Evolutionary conservation across 495 filamentous ascomycete species (phyloP).

Genomic region (Penicillium atrosanguineum): DNA sequence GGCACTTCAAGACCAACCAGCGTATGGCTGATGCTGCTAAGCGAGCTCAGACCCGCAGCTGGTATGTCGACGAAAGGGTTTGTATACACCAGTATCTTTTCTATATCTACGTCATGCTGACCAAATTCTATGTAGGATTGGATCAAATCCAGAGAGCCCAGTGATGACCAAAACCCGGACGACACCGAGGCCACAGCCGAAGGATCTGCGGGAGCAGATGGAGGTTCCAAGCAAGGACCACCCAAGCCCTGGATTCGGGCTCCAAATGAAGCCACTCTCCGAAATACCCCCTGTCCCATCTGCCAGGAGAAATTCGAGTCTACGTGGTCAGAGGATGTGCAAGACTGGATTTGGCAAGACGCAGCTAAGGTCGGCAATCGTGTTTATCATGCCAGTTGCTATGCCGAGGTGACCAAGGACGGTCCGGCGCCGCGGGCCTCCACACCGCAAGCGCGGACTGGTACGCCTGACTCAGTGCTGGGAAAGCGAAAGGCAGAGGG

Average conservation of each 20-base stretch:
- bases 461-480: conserved; percentile 64
- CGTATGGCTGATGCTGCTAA: conserved; percentile 78
- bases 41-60: conserved; percentile 82
- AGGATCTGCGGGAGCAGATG: conserved; percentile 31
- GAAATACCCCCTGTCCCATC: conserved; percentile 78
- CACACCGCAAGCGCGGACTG: conserved; percentile 42
- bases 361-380: conserved; percentile 72
- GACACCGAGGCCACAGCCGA: conserved; percentile 40
- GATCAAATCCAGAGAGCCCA: conserved; percentile 76
- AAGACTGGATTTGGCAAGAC: conserved; percentile 98
- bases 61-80: conserved; percentile 91
- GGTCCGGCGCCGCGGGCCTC: conserved; percentile 37
- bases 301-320: conserved; percentile 94
- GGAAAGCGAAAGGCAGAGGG: conserved; percentile 75
- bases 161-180: conserved; percentile 55
- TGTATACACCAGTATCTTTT: conserved; percentile 30
- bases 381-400: conserved; percentile 87
- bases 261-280: conserved; percentile 69
- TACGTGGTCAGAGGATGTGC: conserved; percentile 81
- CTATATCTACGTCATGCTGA: conserved; percentile 9
- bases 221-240: conserved; percentile 51
- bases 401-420: conserved; percentile 77
- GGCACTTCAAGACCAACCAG: conserved; percentile 94
- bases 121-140: conserved; percentile 59
- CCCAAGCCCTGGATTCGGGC: conserved; percentile 76